Conservation (phyloP, 768 basidiomycete species). For the Russula foetens region DNA sequence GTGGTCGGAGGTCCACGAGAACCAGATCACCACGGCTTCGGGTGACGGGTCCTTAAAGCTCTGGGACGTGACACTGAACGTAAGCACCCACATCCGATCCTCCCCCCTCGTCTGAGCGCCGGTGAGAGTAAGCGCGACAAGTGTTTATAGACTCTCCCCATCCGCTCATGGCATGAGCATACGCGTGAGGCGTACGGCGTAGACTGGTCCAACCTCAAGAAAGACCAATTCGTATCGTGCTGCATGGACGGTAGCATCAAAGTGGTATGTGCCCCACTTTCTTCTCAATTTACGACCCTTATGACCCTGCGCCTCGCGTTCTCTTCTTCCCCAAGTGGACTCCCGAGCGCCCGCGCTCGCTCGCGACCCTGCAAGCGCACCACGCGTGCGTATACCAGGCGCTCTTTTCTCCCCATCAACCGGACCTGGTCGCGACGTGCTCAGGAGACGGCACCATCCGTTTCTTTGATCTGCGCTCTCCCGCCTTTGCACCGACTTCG, state of each 20-base stretch:
- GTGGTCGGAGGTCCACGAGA: constrained; percentile 94
- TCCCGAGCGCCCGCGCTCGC: constrained; percentile 69
- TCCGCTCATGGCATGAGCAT: constrained; percentile 92
- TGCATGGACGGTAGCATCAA: constrained; percentile 93
- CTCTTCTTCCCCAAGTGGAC: constrained; percentile 55
- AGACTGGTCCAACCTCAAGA: constrained; percentile 93
- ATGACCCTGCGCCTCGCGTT: not conserved
- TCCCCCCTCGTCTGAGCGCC: constrained; percentile 5
- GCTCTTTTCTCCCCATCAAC: constrained; percentile 87
- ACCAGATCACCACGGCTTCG: constrained; percentile 82
- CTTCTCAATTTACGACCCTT: not conserved
- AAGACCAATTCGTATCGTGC: constrained; percentile 78
- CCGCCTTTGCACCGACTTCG: constrained; percentile 42
- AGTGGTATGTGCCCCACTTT: constrained; percentile 46
- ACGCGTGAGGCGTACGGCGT: constrained; percentile 86
- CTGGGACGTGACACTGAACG: constrained; percentile 86
- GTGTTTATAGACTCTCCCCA: constrained; percentile 69
- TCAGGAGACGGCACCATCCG: constrained; percentile 82
- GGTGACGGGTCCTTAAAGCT: constrained; percentile 87
- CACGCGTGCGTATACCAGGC: constrained; percentile 82
- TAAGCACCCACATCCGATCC: constrained; percentile 27
- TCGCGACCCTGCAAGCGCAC: constrained; percentile 79
- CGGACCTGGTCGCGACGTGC: constrained; percentile 72
- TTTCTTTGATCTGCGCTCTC: constrained; percentile 70
- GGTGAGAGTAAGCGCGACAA: constrained; percentile 27